Conservation (phyloP, 2,329 filamentous ascomycete genomes). For the Hortaea sp. region DNA sequence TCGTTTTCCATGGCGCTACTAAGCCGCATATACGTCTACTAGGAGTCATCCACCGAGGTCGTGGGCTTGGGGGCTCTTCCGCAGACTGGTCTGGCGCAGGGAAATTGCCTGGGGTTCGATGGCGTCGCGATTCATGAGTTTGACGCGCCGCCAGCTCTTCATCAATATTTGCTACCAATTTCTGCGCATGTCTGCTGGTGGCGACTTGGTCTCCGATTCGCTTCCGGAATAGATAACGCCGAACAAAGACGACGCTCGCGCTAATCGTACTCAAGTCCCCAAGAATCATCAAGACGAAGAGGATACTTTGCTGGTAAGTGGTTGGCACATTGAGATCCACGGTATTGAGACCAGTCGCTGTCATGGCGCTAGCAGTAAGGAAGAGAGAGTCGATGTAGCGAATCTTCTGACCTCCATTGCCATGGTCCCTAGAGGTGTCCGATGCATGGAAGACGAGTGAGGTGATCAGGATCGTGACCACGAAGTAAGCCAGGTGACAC, state of each 20-base stretch:
- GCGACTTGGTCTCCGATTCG: constrained; percentile 1
- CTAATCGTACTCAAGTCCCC: constrained; percentile 9
- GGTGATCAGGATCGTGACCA: constrained; percentile 7
- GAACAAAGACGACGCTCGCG: constrained; percentile 6
- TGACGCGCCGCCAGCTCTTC: neutral
- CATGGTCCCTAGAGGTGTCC: constrained; percentile 3
- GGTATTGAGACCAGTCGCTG: constrained; percentile 8
- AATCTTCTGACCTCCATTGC: neutral
- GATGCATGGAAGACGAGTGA: constrained; percentile 10
- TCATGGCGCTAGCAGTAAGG: constrained; percentile 9
- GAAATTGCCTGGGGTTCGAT: neutral
- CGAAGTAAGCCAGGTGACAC: constrained; percentile 10
- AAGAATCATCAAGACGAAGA: constrained; percentile 7
- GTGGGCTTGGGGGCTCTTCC: too few species aligned
- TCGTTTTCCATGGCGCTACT: too few species aligned
- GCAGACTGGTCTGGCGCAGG: too few species aligned
- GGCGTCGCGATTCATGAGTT: neutral
- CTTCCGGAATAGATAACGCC: constrained; percentile 7
- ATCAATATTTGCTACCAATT: constrained; percentile 1
- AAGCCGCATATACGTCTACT: too few species aligned
- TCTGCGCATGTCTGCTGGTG: constrained; percentile 1
- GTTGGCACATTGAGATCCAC: constrained; percentile 8
- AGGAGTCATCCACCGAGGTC: too few species aligned
- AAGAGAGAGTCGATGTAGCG: constrained; percentile 12
- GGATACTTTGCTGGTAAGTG: constrained; percentile 9